Percentiles rank a stretch among this genome's conserved stretches.
Conservation (phyloP, 805 yeast genomes). For the Wickerhamomyces strasburgensis region DNA sequence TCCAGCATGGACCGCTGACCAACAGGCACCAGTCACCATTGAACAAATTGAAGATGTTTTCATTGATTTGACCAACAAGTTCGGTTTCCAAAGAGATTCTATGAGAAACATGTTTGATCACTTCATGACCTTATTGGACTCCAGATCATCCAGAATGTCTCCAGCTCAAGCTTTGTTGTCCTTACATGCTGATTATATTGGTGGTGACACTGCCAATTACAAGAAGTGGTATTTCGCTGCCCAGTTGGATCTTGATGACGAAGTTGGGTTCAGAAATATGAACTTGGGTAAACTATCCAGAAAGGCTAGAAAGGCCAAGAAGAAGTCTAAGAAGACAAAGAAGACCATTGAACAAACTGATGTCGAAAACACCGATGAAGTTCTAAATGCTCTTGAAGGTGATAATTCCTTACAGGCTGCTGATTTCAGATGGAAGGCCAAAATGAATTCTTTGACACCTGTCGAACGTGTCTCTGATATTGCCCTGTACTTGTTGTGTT, state of each 20-base stretch:
- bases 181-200: slow-evolving; percentile 82
- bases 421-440: slow-evolving; percentile 75
- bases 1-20: slow-evolving; percentile 99
- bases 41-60: slow-evolving; percentile 86
- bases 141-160: slow-evolving; percentile 83
- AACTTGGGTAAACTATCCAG: slow-evolving; percentile 67
- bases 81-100: slow-evolving; percentile 89
- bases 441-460: slow-evolving; percentile 68
- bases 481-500: slow-evolving; percentile 66
- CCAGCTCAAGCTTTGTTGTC: slow-evolving; percentile 82
- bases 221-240: slow-evolving; percentile 89
- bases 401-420: slow-evolving; percentile 85
- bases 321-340: slow-evolving; percentile 74
- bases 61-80: slow-evolving; percentile 75
- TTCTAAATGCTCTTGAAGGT: slow-evolving; percentile 65
- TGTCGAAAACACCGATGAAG: slow-evolving; percentile 54
- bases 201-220: slow-evolving; percentile 82
- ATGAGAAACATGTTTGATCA: slow-evolving; percentile 90
- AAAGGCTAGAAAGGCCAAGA: slow-evolving; percentile 76
- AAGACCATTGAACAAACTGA: slow-evolving; percentile 59
- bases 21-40: slow-evolving; percentile 77
- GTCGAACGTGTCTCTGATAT: slow-evolving; percentile 75
- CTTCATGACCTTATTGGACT: slow-evolving; percentile 78
- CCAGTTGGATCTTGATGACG: slow-evolving; percentile 80
- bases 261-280: slow-evolving; percentile 80